Evolutionary conservation across 2,329 filamentous ascomycete species (phyloP).

Genomic region (Dothidotthia symphoricarpi): DNA sequence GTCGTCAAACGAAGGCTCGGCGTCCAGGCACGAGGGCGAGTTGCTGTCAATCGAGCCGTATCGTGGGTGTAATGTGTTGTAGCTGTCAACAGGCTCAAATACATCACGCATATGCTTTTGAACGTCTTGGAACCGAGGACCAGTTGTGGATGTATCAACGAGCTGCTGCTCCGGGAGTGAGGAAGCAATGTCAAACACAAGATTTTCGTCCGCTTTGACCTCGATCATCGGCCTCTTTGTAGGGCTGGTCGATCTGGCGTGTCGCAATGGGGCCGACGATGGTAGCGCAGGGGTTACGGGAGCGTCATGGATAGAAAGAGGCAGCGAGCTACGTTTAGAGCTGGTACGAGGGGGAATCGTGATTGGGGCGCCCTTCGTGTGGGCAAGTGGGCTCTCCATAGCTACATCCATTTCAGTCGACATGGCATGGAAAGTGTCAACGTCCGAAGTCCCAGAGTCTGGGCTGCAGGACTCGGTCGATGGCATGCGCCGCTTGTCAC

Average conservation of each 20-base stretch:
- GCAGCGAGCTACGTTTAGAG: conserved; percentile 18
- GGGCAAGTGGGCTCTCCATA: conserved; percentile 6
- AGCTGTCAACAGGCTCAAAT: conserved; percentile 1
- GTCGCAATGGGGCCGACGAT: conserved; percentile 2
- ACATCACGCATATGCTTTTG: not conserved
- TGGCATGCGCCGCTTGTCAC: not conserved
- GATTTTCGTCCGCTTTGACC: not conserved
- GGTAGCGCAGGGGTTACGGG: too few species aligned
- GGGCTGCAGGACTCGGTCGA: conserved; percentile 1
- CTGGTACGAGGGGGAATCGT: conserved; percentile 16
- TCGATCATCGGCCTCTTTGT: conserved; percentile 17
- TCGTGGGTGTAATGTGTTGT: not conserved
- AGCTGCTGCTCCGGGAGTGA: too few species aligned
- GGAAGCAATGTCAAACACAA: too few species aligned
- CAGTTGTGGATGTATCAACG: too few species aligned
- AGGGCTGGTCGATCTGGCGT: conserved; percentile 4
- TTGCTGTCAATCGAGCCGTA: conserved; percentile 4
- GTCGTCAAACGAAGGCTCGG: conserved; percentile 7
- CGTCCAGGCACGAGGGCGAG: conserved; percentile 8
- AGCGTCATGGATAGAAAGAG: conserved; percentile 1
- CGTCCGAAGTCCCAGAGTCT: conserved; percentile 5
- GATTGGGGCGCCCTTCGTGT: conserved; percentile 1
- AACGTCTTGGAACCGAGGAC: too few species aligned
- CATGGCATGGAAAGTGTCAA: conserved; percentile 11
- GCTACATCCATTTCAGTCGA: conserved; percentile 9